Base-by-base conservation (phyloP, 2,329 filamentous ascomycete species). In the Herpotrichia juniperi region DNA sequence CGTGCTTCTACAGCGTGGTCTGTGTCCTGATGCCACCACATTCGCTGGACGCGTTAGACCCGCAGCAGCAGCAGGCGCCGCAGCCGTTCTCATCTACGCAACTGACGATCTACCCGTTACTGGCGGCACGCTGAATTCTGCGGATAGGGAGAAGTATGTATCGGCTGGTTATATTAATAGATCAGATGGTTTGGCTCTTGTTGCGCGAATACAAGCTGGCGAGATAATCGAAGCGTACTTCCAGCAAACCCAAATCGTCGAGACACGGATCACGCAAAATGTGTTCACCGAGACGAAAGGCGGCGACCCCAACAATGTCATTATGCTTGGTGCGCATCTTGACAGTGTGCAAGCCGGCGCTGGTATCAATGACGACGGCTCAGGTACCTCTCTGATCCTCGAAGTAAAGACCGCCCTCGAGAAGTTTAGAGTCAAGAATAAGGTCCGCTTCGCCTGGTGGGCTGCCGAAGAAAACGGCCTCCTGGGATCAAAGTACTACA, bases 241-340 rank as follows among this genome's bases (percentile, higher is more conserved):
- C 59, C 75, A 78, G 56, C 75, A 78, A 47, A 78, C 74, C 1
- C 76, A 78, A 56, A 63, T 74, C 42, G 64, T 80, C 24, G 78
- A 83, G 56, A 80, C 79, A 53, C 74, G 77, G 14, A 79, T 78
- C 4, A 84, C 81, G 56, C 73, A 73, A 28, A 76, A 77, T 42
- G 65, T 77, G 42, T 68, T 76, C 54, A 73, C 73, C 8, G 68
- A 74, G 50, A 74, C 73, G 10, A 70, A 63, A n/a, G 64, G 64
- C 11, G 73, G 73, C 9, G 69, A 75, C 48, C 65, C 66, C 25
- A 60, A 64, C 46, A 74, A 74, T 45, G 64, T 74, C 37, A 66
- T 76, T 53, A 69, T 72, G 64, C 62, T 75, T 9, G 74, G 71
- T 16, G 74, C 71, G 1, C 74, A 76, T 59, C 59, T 69, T 37